Evolutionary conservation across 169 alveolate genomes (phyloP).

Genomic region (Plasmodium vivax): DNA sequence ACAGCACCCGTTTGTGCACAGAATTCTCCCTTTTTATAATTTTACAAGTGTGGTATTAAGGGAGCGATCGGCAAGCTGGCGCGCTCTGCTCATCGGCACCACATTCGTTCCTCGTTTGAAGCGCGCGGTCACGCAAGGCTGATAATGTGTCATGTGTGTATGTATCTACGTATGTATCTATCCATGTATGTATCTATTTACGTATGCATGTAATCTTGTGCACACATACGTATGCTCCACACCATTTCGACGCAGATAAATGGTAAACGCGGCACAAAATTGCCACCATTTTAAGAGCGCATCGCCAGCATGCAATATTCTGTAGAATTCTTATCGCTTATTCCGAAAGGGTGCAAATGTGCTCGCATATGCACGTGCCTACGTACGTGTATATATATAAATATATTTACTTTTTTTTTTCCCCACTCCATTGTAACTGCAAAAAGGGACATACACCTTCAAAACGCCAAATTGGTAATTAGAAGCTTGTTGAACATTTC

Average conservation of each 20-base stretch:
- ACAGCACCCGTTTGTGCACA: neutral
- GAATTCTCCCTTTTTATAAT: neutral
- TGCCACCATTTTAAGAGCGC: neutral
- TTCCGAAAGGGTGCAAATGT: neutral
- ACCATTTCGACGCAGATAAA: neutral
- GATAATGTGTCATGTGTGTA: neutral
- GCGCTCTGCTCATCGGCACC: neutral
- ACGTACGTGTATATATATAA: neutral
- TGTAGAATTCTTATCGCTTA: neutral
- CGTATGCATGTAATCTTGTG: neutral
- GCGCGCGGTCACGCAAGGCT: neutral
- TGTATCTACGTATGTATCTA: neutral
- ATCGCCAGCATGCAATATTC: neutral
- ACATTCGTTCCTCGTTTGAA: neutral
- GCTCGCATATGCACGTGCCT: neutral
- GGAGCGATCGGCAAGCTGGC: neutral
- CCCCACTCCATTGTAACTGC: neutral
- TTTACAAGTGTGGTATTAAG: neutral
- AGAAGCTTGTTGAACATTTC: neutral
- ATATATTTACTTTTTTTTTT: neutral
- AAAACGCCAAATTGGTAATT: neutral
- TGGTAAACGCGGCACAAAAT: neutral
- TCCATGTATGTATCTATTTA: too few relatives aligned
- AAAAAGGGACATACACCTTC: neutral
- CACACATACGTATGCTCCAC: neutral